Base-by-base conservation (phyloP, 75 land plant genomes). In the Isoetes taiwanensis region DNA sequence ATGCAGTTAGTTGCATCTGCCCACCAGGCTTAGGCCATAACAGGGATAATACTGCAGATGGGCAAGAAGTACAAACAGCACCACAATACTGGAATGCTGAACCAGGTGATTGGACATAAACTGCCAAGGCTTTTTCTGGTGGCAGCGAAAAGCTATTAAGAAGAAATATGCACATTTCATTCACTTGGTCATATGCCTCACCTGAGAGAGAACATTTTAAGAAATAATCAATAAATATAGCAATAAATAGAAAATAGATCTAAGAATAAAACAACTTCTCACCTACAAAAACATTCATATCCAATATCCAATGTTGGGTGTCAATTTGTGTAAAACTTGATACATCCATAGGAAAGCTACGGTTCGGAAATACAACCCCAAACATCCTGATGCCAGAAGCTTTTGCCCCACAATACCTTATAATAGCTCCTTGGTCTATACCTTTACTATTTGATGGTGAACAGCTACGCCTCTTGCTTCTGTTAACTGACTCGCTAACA, bases 1-100 rank as follows among this genome's bases (percentile, higher is more conserved):
- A 55, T n/a, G 34, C 64, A n/a, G 34, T 43, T 26, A 66, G 55
- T 34, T 74, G 78, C 67, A 70, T 56, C 54, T 69, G 78, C 14
- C 80, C 73, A 1, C 67, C 75, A 0, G 90, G 80, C 37, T 76
- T 79, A 21, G 98, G 98, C 95, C 95, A 91, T 9, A 74, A 52
- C 30, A 93, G 79, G 32, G 86, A 28, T 26, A 93, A 67, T n/a
- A 93, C 86, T n/a, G 96, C 96, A 26, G 98, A 88, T 50, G 98
- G 96, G 43, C 98, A 83, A 40, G 74, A 24, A 23, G 56, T 28
- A 48, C 76, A 72, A 26, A 90, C 84, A 39, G 93, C 93, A 42
- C 97, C 97, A 48, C 73, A 60, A 62, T 73, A 93, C 48, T 79
- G 54, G 63, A 88, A 93, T 11, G 74, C 62, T 9, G 82, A 79